These are phyloP conservation scores for Scedosporium boydii DNA, from an alignment of 2,329 filamentous ascomycete species.

Conservation along the genomic window DNA sequence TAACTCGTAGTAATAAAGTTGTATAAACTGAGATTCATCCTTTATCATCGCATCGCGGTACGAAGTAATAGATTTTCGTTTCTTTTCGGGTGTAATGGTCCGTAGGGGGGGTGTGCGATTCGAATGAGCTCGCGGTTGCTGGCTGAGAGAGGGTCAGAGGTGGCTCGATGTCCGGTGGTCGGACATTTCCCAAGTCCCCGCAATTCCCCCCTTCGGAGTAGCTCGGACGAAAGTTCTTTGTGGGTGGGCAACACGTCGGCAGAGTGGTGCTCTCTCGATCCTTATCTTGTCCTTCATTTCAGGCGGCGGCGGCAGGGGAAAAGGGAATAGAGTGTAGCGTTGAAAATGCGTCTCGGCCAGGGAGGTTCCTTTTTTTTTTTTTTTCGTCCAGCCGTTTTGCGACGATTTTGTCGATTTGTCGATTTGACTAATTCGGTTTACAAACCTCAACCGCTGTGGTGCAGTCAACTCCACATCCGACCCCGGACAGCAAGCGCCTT, in stretches of 20 bases:
- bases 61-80: no score
- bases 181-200: background rate
- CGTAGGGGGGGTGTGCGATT: background rate
- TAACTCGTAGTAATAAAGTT: no score
- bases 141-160: background rate
- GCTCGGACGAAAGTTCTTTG: background rate
- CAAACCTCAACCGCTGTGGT: background rate
- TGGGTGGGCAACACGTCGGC: background rate
- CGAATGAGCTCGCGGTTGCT: background rate
- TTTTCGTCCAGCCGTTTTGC: background rate
- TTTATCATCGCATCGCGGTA: no score
- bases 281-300: background rate
- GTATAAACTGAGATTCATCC: no score
- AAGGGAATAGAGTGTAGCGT: background rate
- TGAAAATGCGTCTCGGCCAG: background rate
- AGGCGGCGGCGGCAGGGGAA: background rate
- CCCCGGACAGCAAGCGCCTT: no score
- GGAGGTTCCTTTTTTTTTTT: background rate
- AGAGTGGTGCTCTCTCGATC: background rate
- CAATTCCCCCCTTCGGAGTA: background rate
- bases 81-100: no score
- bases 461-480: background rate
- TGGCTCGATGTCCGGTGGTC: background rate
- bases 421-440: slow-evolving; percentile 1
- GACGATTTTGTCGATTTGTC: background rate